Conservation (phyloP, 805 yeast genomes). For the Pichia phayaonensis region DNA sequence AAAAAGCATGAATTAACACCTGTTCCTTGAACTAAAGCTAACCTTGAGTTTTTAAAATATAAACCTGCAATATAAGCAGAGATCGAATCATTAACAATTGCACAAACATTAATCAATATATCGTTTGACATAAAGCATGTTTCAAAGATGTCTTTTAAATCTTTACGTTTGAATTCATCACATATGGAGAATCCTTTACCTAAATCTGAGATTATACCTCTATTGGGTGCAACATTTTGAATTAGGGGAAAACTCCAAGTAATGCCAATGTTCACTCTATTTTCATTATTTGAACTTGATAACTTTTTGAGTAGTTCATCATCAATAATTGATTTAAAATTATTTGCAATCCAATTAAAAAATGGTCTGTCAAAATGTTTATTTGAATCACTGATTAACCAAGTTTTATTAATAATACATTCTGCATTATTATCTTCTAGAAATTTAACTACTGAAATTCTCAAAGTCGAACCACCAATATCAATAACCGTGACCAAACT, state of each 20-base stretch:
- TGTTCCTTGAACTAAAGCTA: slow-evolving; percentile 63
- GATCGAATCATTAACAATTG: slow-evolving; percentile 54
- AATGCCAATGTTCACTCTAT: slow-evolving; percentile 35
- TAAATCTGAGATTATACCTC: slow-evolving; percentile 41
- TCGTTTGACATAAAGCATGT: slow-evolving; percentile 21
- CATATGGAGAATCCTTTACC: slow-evolving; percentile 54
- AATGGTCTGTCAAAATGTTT: slow-evolving; percentile 5
- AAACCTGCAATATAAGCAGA: slow-evolving; percentile 54
- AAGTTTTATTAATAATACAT: slow-evolving; percentile 4
- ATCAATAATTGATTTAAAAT: neutral
- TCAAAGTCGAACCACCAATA: slow-evolving; percentile 48
- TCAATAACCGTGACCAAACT: slow-evolving; percentile 36
- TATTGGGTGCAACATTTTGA: slow-evolving; percentile 30
- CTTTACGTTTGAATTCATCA: slow-evolving; percentile 33
- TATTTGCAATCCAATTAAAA: slow-evolving; percentile 1
- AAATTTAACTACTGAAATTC: slow-evolving; percentile 27
- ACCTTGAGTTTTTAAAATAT: slow-evolving; percentile 26
- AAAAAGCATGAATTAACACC: slow-evolving; percentile 53
- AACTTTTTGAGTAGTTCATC: neutral
- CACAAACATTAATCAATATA: slow-evolving; percentile 31
- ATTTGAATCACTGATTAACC: slow-evolving; percentile 7
- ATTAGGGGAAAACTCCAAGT: slow-evolving; percentile 54
- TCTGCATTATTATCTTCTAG: slow-evolving; percentile 10
- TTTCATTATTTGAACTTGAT: slow-evolving; percentile 14
- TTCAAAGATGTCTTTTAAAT: slow-evolving; percentile 34